Evolutionary conservation across 1,139 yeast genomes (phyloP).

Genomic region (Geotrichum armillariae): DNA sequence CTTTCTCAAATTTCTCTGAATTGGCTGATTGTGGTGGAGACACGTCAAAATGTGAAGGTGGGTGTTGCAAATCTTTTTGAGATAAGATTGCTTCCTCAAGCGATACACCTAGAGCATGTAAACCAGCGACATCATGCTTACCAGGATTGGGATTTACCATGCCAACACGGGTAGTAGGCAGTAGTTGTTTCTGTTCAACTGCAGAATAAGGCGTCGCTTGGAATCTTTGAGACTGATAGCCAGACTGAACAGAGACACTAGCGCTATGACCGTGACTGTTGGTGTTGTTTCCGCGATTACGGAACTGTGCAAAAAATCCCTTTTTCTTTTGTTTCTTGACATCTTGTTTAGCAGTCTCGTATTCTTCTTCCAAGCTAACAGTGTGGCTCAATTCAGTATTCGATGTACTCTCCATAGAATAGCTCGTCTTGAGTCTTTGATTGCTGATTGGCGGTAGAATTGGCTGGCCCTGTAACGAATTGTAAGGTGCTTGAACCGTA

Average conservation of each 20-base stretch:
- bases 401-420: not conserved
- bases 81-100: constrained; percentile 17
- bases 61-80: constrained; percentile 1
- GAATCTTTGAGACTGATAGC: constrained; percentile 12
- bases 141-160: constrained; percentile 17
- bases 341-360: constrained; percentile 39
- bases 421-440: not conserved
- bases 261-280: constrained; percentile 20
- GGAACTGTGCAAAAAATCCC: constrained; percentile 58
- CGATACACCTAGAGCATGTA: constrained; percentile 19
- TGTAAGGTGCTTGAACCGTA: not conserved
- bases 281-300: constrained; percentile 34
- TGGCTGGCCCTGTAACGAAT: not conserved
- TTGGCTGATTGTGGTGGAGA: not conserved
- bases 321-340: constrained; percentile 52
- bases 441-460: not conserved
- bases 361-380: constrained; percentile 26
- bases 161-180: constrained; percentile 6
- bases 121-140: constrained; percentile 10
- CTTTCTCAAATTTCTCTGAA: not conserved
- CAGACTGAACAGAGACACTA: constrained; percentile 16
- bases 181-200: constrained; percentile 19
- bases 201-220: constrained; percentile 24
- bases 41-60: not conserved
- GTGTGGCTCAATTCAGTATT: constrained; percentile 15